Evolutionary conservation across 2,329 filamentous ascomycete genomes (phyloP), one percentile per base, ranked within the genome.

Genomic region (Nemania bipapillata): DNA sequence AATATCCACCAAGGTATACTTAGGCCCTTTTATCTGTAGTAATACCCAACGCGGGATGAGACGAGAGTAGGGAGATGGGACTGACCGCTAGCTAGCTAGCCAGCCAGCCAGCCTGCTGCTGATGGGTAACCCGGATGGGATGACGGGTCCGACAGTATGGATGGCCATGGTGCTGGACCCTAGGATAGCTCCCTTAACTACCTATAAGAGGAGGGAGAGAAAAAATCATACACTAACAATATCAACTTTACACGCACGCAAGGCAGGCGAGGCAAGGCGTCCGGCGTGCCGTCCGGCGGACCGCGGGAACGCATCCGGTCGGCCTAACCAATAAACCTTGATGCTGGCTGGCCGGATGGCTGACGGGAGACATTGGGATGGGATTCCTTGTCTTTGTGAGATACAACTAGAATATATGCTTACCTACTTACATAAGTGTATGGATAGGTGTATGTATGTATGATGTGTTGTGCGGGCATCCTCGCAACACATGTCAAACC

Each of bases 401-500:
- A 54, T 54, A 5, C 50, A 8, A 32, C 6, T 32, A 30, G 12
- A 15, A 9, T 24, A 52, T 30, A 42, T 42, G 40, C 40, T n/a
- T n/a, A n/a, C n/a, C n/a, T n/a, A n/a, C n/a, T n/a, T n/a, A n/a
- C 28, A 17, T 37, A 35, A 17, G 4, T 40, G 42, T 17, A 22
- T 64, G 54, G 2, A 32, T 50, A 45, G n/a, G 32, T 59, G 57
- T 26, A 52, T 52, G 49, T 52, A 52, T 12, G 49, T 26, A 32
- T 62, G 49, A 22, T 35, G 52, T 63, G 60, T 26, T 63, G 60
- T 35, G 6, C 37, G 22, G 4, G 22, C 15, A 8, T 15, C 20
- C 24, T 6, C 52, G 58, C 52, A 59, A 58, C 59, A 63, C 56
- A 47, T 45, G 37, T 54, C 47, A 63, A 63, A 56, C 53, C 52